A percentile compares a stretch with the other conserved stretches of the same genome.
Conservation (phyloP, 805 yeast species). For the Wickerhamiella azyma region DNA sequence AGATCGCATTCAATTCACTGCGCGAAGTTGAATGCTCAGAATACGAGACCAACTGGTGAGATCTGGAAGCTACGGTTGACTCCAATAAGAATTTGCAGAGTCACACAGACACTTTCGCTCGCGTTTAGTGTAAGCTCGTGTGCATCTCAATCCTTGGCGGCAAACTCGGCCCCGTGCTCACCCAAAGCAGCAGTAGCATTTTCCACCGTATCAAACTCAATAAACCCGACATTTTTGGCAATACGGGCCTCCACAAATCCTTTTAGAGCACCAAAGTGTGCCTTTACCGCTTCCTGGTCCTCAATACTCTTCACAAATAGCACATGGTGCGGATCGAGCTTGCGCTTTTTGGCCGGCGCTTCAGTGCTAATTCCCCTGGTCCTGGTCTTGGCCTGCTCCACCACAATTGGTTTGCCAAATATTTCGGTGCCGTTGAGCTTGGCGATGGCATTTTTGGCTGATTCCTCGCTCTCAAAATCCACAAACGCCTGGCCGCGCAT, state of each 20-base stretch:
- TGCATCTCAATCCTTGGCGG: slow-evolving; percentile 29
- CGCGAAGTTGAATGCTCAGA: too few relatives aligned
- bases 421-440: slow-evolving; percentile 30
- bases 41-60: too few relatives aligned
- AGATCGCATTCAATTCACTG: too few relatives aligned
- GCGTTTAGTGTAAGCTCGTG: too few relatives aligned
- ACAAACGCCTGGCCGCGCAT: slow-evolving; percentile 78
- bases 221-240: slow-evolving; percentile 59
- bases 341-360: not conserved
- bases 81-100: too few relatives aligned
- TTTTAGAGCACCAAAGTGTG: slow-evolving; percentile 12
- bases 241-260: slow-evolving; percentile 59
- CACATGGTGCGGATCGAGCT: not conserved
- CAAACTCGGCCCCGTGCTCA: slow-evolving; percentile 59
- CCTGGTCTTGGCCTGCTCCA: slow-evolving; percentile 18
- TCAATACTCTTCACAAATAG: not conserved
- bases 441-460: slow-evolving; percentile 34
- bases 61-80: too few relatives aligned
- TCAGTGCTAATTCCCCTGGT: slow-evolving; percentile 8
- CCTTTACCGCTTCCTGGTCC: not conserved
- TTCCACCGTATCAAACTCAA: slow-evolving; percentile 42
- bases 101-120: too few relatives aligned
- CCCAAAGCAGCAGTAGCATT: slow-evolving; percentile 33
- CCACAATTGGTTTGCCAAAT: slow-evolving; percentile 36
- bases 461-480: slow-evolving; percentile 33